These are phyloP conservation scores for Aegle marmelos DNA, from an alignment of 345 rosid genomes.

Conservation along the genomic window DNA sequence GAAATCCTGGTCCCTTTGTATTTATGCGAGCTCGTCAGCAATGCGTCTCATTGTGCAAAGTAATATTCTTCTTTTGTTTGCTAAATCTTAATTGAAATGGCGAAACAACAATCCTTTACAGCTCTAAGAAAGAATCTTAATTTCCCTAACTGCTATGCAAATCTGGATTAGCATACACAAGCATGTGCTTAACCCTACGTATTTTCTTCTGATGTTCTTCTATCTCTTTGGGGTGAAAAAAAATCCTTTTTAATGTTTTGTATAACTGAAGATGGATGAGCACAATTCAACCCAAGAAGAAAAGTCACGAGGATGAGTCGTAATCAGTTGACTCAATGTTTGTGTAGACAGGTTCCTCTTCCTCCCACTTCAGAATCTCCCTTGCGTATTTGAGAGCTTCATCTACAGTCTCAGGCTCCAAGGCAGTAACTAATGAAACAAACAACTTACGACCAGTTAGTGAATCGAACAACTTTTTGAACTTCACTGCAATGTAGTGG, in stretches of 20 bases:
- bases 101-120: neutral
- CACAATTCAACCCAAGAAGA: neutral
- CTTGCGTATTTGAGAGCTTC: constrained; percentile 57
- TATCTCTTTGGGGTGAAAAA: neutral
- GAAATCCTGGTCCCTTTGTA: no score
- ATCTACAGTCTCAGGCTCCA: constrained; percentile 61
- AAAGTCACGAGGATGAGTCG: constrained; percentile 43
- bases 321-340: constrained; percentile 44
- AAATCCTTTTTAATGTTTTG: neutral
- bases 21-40: no score
- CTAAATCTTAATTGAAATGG: neutral
- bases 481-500: constrained; percentile 67
- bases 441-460: constrained; percentile 60
- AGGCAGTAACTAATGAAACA: constrained; percentile 47
- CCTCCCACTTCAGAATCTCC: constrained; percentile 60
- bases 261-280: neutral
- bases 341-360: constrained; percentile 29
- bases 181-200: neutral
- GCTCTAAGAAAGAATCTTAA: neutral
- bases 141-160: neutral
- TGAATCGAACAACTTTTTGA: constrained; percentile 54
- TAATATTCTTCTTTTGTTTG: neutral
- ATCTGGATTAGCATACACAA: neutral
- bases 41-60: neutral
- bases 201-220: neutral